Evolutionary conservation across 495 filamentous ascomycete genomes (phyloP), one percentile per base, ranked within the genome.

Genomic region (Astrocystis sublimbata): DNA sequence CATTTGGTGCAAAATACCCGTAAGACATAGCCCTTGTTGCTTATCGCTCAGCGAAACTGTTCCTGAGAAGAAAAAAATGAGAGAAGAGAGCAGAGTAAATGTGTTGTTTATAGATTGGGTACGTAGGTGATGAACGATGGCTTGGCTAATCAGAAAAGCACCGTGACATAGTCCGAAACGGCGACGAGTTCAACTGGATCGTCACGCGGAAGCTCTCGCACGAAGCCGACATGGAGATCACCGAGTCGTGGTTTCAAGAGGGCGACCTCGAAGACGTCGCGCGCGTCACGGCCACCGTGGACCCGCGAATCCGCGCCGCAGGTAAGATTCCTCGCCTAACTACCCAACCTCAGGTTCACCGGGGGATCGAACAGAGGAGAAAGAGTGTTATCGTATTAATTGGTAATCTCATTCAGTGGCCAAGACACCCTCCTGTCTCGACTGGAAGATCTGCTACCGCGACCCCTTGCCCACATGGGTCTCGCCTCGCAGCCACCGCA

Each of bases 121-220:
- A n/a, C n/a, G n/a, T n/a, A n/a, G n/a, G n/a, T n/a, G n/a, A n/a
- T n/a, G n/a, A n/a, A n/a, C n/a, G n/a, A n/a, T 49, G 33, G 6
- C 33, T 36, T 36, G 13, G 23, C 40, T 23, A 28, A 45, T 13
- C 12, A n/a, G 21, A 2, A 9, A 17, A n/a, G 4, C 30, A n/a
- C 10, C n/a, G 30, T 30, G 13, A 3, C n/a, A 30, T 26, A 57
- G 54, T 82, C 10, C 73, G 78, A 31, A 71, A 72, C 35, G 79
- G 79, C n/a, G 69, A 77, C 10, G 79, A 82, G 65, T 82, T 81
- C 66, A 81, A 81, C 65, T 82, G 79, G 79, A 81, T 82, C 58
- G 65, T 81, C 12, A 82, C 78, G 0, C 74, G 77, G 6, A 77
- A 78, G 63, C 55, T 74, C 4, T 71, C 72, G 2, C 73, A 76